Base-by-base conservation (phyloP, 2,329 filamentous ascomycete genomes). In the Ophiocordyceps camponoti-floridani region DNA sequence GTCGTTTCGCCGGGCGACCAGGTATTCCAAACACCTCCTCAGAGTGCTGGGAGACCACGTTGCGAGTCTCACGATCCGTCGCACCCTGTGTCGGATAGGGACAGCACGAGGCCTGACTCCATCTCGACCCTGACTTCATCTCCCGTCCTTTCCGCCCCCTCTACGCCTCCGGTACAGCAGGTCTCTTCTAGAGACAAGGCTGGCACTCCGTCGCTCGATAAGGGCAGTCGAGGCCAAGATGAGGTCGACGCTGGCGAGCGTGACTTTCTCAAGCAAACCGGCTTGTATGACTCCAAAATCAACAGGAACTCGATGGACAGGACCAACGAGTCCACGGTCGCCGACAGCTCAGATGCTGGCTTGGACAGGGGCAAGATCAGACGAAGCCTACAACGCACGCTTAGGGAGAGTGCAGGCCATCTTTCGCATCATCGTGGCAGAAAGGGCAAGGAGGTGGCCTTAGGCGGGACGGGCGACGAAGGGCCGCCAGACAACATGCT, bases 361-460 rank as follows among this genome's bases (percentile, higher is more conserved):
- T 62, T 67, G 41, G 77, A 82, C 40, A 71, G 69, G 50, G 79
- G 70, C 46, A 86, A 81, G 57, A 79, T 88, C 43, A 80, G 89
- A 23, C 79, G 87, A 49, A 94, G 87, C 58, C 66, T 96, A 13
- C 89, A 95, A 54, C 83, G 87, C 46, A 94, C 88, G 12, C 72
- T 96, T 47, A 77, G 91, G 50, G 89, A 96, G 54, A 74, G 82
- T 64, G 82, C 68, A 53, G 81, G 68, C 47, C 79, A 70, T 62
- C 73, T 70, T 54, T 75, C 70, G 16, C 75, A 75, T 53, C 80
- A 84, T 53, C 77, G 84, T 30, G 80, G 82, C 57, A 79, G 79
- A 52, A 88, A 82, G 58, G 80, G 82, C 43, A 84, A 79, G 55
- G 86, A 93, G 43, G 46, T 52, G 2, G 47, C 48, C 3, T 33